Base-by-base conservation (phyloP, 495 filamentous ascomycete species). In the Talaromyces trachyspermus region DNA sequence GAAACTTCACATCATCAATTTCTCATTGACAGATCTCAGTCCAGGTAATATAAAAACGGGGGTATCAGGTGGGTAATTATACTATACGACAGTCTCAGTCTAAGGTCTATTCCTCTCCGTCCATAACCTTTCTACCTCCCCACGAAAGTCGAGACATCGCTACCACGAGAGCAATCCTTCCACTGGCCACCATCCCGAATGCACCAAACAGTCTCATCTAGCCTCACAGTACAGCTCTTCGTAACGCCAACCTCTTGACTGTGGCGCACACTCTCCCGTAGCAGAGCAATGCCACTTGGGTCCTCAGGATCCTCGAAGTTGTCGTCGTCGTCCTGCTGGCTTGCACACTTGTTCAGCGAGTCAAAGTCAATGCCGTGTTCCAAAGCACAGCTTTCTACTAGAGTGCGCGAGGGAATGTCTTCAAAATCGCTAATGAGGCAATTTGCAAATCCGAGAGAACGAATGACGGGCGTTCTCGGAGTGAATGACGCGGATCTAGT, bases 291-390 rank as follows among this genome's bases (percentile, higher is more conserved):
- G 0, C 69, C 69, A 45, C 66, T 70, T 40, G 46, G 46, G 18
- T 40, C 18, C 1, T 67, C 55, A 3, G 59, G 40, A 10, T 44
- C 46, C 6, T 65, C 83, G 38, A 84, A 85, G 46, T 87, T 74
- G 44, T 83, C 74, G 4, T 61, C 52, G 45, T 71, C 69, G 27
- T 65, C 58, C 43, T 73, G 57, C 27, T 65, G 57, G 37, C 80
- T 80, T 17, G 76, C 66, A 62, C 94, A 97, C 7, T 79, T 62
- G 62, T 97, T 96, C 32, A 99, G 58, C 54, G 81, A 72, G 15
- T 82, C 74, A 54, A 99, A 95, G 52, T 89, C 80, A 23, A 96
- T 79, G 6, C 88, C 85, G 58, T 96, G 88, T 59, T 95, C 83
- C 46, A 94, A 66, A 10, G 91, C 86, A 58, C 94, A 99, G 49